Base-by-base conservation (phyloP, 495 filamentous ascomycete species). In the Trichoderma virens region DNA sequence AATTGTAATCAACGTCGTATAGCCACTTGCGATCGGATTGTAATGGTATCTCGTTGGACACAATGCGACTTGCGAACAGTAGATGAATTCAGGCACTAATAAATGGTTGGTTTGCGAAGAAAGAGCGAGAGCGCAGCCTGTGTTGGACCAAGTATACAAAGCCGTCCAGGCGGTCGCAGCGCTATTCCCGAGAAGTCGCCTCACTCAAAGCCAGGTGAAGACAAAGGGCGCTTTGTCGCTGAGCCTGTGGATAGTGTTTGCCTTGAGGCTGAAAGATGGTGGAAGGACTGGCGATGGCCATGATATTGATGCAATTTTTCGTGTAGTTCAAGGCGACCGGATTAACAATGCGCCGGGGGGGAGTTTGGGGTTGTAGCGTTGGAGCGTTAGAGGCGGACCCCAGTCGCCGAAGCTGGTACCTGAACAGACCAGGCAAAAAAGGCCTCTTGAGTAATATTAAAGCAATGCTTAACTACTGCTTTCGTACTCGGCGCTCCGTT, bases 231-330 rank as follows among this genome's bases (percentile, higher is more conserved):
- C 23, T n/a, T 25, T 28, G 51, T 27, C 51, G 23, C 30, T 18
- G 51, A 18, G 25, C 23, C 51, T n/a, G 51, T 56, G 25, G 3
- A 56, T 56, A 16, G 13, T 16, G 51, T 2, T 56, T 30, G 51
- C 25, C 51, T 56, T 30, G 11, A 14, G 51, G 51, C 51, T 56
- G 25, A 25, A 56, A 16, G 51, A 56, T 56, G 51, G 8, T 56
- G 51, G 25, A 56, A 56, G 51, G 51, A 28, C 51, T 56, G 51
- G 51, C 51, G 3, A 28, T 11, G 51, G 51, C 51, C 23, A 11
- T 56, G 51, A 56, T 56, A 56, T 56, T 56, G 8, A 56, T 28
- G 51, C 51, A 56, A 56, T 56, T 56, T 56, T 56, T 56, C 51
- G 51, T 56, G 51, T 56, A 56, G 51, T 56, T 56, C 51, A 56